Base-by-base conservation (phyloP, 2,329 filamentous ascomycete genomes). In the Arthrobotrys conoides region DNA sequence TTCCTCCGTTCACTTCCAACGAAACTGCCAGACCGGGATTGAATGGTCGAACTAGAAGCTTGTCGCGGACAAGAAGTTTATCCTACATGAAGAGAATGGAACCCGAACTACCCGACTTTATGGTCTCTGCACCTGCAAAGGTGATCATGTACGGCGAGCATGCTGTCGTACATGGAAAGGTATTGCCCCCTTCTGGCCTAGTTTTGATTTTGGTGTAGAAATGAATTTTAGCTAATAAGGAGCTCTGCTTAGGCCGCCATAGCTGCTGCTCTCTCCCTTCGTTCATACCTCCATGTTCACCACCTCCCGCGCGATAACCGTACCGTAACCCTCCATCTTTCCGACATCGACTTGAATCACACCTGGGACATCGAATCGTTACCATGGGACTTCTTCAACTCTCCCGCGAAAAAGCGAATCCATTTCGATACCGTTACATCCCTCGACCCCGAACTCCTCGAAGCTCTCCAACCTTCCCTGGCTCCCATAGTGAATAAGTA, bases 61-160 rank as follows among this genome's bases (percentile, higher is more conserved):
- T 71, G 27, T 69, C 77, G 57, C 75, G 75, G n/a, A 20, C 65
- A 16, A 69, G 44, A 61, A 68, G 71, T 44, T 67, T 69, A 44
- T 76, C 48, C 16, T 70, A 66, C 61, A 78, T 48, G 83, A 85
- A 69, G 87, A 87, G 80, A 22, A 88, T 88, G 75, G 75, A 78
- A 61, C 89, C 90, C 0, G 88, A 91, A 86, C 88, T 96, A 85
- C 94, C 95, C 51, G 87, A 94, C 79, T 99, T 99, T 84, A 97
- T 99, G 93, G 94, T 98, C 72, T 98, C 96, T 16, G 95, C 96
- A 1, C 96, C 96, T 0, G 96, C 95, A 80, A 99, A 99, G 85
- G 96, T 97, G 83, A 99, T 99, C 84, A 93, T 98, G 67, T 98
- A 95, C 86, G 96, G 96, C 81, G 96, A 99, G 85, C 96, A 99